phyloP scores from a whole-genome alignment of 345 rosid genomes.

The Eucalyptus cloeziana region DNA sequence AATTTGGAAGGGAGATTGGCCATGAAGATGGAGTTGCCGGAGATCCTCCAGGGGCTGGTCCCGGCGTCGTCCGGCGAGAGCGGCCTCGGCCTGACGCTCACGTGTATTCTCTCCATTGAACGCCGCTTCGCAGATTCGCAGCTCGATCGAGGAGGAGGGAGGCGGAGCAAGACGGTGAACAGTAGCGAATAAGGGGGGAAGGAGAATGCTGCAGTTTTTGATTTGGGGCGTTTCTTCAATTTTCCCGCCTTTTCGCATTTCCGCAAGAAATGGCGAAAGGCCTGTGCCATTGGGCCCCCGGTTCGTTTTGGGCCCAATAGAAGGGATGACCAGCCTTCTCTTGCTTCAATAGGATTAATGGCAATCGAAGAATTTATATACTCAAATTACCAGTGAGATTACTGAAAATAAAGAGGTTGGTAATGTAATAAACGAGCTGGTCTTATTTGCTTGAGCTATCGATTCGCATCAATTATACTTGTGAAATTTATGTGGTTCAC shows the following conservation, averaged over 20 bases:
- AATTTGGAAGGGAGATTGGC: constrained; percentile 44
- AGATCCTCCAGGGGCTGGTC: constrained; percentile 75
- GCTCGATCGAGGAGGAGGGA: not conserved
- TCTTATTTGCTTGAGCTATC: not conserved
- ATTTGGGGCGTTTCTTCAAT: not conserved
- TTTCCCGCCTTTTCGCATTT: not conserved
- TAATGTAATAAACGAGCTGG: not conserved
- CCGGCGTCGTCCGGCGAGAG: constrained; percentile 65
- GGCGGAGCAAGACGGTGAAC: not conserved
- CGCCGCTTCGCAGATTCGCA: not conserved
- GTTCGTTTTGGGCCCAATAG: not conserved
- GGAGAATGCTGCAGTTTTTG: not conserved
- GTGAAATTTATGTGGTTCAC: not conserved
- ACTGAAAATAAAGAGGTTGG: not conserved
- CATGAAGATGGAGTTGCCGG: constrained; percentile 50
- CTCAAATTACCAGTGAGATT: not conserved
- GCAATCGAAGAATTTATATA: not conserved
- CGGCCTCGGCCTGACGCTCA: constrained; percentile 74
- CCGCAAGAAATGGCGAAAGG: not conserved
- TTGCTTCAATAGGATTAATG: not conserved
- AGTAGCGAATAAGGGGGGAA: not conserved
- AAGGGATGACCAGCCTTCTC: not conserved
- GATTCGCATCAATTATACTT: not conserved
- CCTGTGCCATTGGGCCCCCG: not conserved
- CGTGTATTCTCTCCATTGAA: constrained; percentile 77